Conservation (phyloP, 2,329 filamentous ascomycete genomes). For the Pleomassaria siparia region DNA sequence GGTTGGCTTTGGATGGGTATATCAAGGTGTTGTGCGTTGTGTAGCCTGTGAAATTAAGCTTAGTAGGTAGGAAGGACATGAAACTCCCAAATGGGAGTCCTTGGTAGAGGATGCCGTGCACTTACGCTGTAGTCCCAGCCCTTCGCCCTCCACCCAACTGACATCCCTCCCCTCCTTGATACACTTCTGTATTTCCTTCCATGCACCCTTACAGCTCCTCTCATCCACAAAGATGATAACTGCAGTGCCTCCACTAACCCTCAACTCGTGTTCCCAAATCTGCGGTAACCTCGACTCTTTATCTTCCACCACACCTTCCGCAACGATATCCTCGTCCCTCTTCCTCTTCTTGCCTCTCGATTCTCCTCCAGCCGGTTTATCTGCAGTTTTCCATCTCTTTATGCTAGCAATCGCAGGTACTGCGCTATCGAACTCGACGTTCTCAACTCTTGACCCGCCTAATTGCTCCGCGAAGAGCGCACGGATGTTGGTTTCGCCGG, state of each 20-base stretch:
- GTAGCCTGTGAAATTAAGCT: slow-evolving; percentile 53
- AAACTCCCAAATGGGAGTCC: neutral
- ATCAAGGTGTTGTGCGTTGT: slow-evolving; percentile 67
- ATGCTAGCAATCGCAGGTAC: slow-evolving; percentile 47
- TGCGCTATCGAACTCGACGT: slow-evolving; percentile 67
- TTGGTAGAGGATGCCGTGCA: slow-evolving; percentile 6
- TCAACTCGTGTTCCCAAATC: slow-evolving; percentile 72
- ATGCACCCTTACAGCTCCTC: slow-evolving; percentile 68
- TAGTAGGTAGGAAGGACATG: neutral
- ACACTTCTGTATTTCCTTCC: slow-evolving; percentile 72
- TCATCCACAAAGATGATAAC: slow-evolving; percentile 83
- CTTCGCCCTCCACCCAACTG: slow-evolving; percentile 63
- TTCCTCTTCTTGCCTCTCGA: slow-evolving; percentile 58
- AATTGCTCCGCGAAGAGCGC: slow-evolving; percentile 74
- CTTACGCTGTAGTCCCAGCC: slow-evolving; percentile 56
- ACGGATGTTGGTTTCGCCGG: slow-evolving; percentile 75
- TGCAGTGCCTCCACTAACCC: slow-evolving; percentile 74
- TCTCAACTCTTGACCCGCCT: slow-evolving; percentile 76
- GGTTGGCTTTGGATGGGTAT: slow-evolving; percentile 66
- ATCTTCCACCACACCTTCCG: slow-evolving; percentile 53
- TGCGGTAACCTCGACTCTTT: slow-evolving; percentile 65
- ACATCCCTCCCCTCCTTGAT: slow-evolving; percentile 61
- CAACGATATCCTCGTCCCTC: slow-evolving; percentile 40
- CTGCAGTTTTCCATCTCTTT: slow-evolving; percentile 44
- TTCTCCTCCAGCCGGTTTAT: slow-evolving; percentile 30